phyloP scores from a whole-genome alignment of 2,329 filamentous ascomycete genomes.

The Penicillium sp. region DNA sequence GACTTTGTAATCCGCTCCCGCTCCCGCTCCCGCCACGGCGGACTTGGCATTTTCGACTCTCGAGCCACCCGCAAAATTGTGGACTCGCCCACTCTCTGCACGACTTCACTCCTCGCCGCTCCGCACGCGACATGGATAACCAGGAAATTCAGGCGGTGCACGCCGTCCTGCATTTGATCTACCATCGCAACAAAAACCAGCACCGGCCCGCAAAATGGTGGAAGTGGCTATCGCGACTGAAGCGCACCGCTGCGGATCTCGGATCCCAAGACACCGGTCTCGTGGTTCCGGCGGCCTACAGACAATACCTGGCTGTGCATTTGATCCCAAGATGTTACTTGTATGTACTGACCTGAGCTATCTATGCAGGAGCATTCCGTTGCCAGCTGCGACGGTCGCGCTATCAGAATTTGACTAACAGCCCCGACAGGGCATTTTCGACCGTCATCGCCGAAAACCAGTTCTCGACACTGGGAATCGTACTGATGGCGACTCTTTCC shows the following conservation, averaged over 20 bases:
- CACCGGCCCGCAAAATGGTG: slow-evolving; percentile 83
- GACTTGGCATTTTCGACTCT: neutral
- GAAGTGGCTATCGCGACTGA: slow-evolving; percentile 69
- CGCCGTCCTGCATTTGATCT: slow-evolving; percentile 66
- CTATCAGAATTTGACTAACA: slow-evolving; percentile 7
- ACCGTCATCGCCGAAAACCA: slow-evolving; percentile 72
- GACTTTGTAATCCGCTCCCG: neutral
- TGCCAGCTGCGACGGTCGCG: neutral
- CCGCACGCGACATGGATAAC: slow-evolving; percentile 29
- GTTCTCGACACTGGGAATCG: slow-evolving; percentile 70
- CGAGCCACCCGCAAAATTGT: neutral
- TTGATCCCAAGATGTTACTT: slow-evolving; percentile 46
- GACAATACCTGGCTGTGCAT: slow-evolving; percentile 33
- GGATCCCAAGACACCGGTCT: slow-evolving; percentile 38
- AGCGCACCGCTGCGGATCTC: slow-evolving; percentile 65
- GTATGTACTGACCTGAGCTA: slow-evolving; percentile 30
- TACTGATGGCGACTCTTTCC: slow-evolving; percentile 67
- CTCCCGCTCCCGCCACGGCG: neutral
- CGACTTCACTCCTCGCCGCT: neutral
- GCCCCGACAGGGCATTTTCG: slow-evolving; percentile 56
- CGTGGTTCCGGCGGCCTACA: slow-evolving; percentile 20
- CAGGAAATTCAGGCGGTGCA: slow-evolving; percentile 33
- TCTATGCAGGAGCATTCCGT: neutral
- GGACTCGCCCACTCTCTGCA: neutral
- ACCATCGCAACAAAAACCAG: slow-evolving; percentile 88